Conservation (phyloP, 108 stramenopile species). For the Cyclotella distinguenda region DNA sequence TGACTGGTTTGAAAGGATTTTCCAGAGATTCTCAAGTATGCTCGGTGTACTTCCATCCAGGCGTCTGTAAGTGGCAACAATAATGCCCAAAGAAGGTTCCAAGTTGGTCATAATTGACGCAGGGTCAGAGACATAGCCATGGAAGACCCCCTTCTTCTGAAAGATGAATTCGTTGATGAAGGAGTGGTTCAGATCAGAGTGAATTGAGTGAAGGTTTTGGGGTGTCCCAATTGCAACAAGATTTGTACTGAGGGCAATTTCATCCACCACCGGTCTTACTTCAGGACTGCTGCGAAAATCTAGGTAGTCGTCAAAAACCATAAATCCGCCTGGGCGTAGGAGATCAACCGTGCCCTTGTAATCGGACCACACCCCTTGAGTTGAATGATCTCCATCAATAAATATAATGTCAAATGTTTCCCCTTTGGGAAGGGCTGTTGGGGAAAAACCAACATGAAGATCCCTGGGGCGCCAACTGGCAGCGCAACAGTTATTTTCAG, state of each 20-base stretch:
- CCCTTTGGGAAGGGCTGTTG: neutral
- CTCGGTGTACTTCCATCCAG: neutral
- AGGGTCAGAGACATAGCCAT: neutral
- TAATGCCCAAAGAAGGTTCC: neutral
- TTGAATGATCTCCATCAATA: neutral
- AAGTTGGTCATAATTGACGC: neutral
- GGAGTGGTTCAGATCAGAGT: neutral
- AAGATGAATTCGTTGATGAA: neutral
- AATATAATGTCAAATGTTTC: neutral
- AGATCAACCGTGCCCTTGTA: neutral
- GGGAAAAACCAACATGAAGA: neutral
- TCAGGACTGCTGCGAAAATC: neutral
- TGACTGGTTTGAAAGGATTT: neutral
- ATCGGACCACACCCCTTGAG: neutral
- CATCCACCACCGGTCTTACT: neutral
- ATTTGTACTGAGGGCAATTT: constrained; percentile 6
- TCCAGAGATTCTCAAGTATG: neutral
- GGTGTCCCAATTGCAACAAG: neutral
- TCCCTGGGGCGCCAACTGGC: neutral
- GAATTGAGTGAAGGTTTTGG: neutral
- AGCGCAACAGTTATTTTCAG: neutral
- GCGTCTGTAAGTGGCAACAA: neutral
- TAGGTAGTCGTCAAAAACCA: neutral
- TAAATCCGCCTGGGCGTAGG: neutral
- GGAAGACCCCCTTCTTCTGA: neutral